Evolutionary conservation across 805 yeast genomes (phyloP).

Genomic region (Maudiozyma saulgeensis): DNA sequence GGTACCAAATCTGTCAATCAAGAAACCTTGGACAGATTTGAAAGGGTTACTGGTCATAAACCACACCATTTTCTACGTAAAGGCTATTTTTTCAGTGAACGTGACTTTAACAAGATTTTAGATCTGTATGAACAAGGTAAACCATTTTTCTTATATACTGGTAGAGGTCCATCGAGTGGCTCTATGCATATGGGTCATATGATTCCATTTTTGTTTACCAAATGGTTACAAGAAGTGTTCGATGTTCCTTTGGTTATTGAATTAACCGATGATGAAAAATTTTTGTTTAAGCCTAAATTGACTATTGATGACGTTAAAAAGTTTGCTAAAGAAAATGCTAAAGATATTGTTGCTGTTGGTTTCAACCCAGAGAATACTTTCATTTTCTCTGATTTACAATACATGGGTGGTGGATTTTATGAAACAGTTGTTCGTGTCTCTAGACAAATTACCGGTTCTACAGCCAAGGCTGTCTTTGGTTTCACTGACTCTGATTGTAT

Average conservation of each 20-base stretch:
- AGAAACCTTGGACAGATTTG: constrained; percentile 70
- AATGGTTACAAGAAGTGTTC: constrained; percentile 96
- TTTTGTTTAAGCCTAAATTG: constrained; percentile 82
- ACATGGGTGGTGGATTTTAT: constrained; percentile 89
- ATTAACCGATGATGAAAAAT: constrained; percentile 94
- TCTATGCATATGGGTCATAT: constrained; percentile 95
- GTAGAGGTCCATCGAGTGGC: constrained; percentile 92
- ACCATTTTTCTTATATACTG: constrained; percentile 91
- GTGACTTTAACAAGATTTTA: constrained; percentile 70
- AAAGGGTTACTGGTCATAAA: constrained; percentile 71
- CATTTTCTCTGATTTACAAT: constrained; percentile 83
- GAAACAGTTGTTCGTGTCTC: constrained; percentile 89
- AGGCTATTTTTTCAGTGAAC: constrained; percentile 86
- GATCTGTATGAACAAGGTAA: constrained; percentile 90
- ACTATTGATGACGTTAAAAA: constrained; percentile 80
- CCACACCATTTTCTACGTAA: constrained; percentile 88
- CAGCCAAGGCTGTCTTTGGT: constrained; percentile 95
- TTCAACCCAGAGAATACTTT: constrained; percentile 92
- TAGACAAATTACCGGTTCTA: constrained; percentile 92
- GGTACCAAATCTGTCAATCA: constrained; percentile 68
- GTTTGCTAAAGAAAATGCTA: constrained; percentile 75
- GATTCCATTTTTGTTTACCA: constrained; percentile 91
- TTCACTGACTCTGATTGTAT: constrained; percentile 90
- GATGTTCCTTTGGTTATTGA: constrained; percentile 93
- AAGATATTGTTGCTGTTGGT: constrained; percentile 89